phyloP scores from a whole-genome alignment of 2,329 filamentous ascomycete genomes.

The Chaetomiaceae sp. region DNA sequence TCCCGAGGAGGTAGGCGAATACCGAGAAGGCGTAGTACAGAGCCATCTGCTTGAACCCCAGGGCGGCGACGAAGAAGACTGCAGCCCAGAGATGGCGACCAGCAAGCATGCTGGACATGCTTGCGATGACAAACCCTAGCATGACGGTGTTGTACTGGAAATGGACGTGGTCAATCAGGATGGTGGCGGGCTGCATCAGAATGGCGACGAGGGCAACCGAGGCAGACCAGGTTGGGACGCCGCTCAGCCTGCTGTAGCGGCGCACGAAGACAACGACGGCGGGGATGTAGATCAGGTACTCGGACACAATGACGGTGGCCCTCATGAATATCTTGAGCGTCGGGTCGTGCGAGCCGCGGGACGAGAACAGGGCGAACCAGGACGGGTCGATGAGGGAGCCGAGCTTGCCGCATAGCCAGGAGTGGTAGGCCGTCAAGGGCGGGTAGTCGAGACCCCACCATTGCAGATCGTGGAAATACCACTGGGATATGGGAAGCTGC shows the following conservation, averaged over 20 bases:
- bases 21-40: constrained; percentile 93
- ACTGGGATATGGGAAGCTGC: constrained; percentile 83
- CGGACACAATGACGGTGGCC: constrained; percentile 82
- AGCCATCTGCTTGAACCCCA: constrained; percentile 99
- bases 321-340: constrained; percentile 93
- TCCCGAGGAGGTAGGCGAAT: constrained; percentile 85
- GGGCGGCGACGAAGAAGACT: constrained; percentile 85
- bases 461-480: constrained; percentile 95
- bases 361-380: constrained; percentile 85
- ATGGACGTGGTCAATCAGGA: constrained; percentile 90
- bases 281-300: constrained; percentile 86
- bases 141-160: constrained; percentile 99
- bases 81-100: constrained; percentile 83
- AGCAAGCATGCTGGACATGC: constrained; percentile 82
- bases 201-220: constrained; percentile 85
- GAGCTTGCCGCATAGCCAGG: constrained; percentile 88
- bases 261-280: constrained; percentile 81
- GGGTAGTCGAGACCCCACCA: constrained; percentile 99
- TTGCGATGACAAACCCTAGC: constrained; percentile 84
- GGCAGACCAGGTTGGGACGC: constrained; percentile 75
- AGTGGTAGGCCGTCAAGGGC: constrained; percentile 95
- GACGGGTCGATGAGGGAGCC: constrained; percentile 71
- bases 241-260: constrained; percentile 70
- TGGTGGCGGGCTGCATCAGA: constrained; percentile 83
- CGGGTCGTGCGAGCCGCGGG: constrained; percentile 74